Base-by-base conservation (phyloP, 306 rosid species). In the Heteromeles arbutifolia region DNA sequence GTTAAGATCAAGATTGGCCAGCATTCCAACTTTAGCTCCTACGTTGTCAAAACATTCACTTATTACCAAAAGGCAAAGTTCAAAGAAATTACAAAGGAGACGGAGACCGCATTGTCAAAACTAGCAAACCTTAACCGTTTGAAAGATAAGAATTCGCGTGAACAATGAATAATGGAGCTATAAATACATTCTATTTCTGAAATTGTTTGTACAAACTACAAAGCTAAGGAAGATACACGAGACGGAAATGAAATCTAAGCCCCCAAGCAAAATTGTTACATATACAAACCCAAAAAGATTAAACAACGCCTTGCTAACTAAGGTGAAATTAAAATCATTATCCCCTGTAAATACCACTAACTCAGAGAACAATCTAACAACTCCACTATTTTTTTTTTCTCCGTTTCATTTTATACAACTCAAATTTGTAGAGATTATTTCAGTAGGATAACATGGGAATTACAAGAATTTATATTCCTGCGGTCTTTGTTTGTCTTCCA, bases 381-480 rank as follows among this genome's bases (percentile, higher is more conserved):
- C 14, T 48, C 9, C 12, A 26, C 52, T 28, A 10, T 12, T 52
- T 19, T 18, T 6, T 6, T 45, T 68, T 34, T 14, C 43, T 14
- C 4, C 45, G 18, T 34, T n/a, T 31, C 24, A 21, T 65, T 64
- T 58, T 67, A 72, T 77, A 59, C 74, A 67, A 77, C 8, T 34
- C 61, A 26, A 43, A 71, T 67, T 56, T 32, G 19, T 68, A 9
- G 72, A 54, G 70, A 78, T 61, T 86, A 56, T 53, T 85, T 79
- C 41, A 80, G 79, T 10, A 79, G 73, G 76, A 90, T 86, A 52
- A 86, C 79, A 45, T 81, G 92, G 41, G 96, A 84, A 76, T 86
- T 52, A 61, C 84, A 61, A 48, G 54, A 67, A 63, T 28, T 80
- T 58, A 24, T 80, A 39, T 28, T 80, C 39, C 81, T 73, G 19